These are phyloP conservation scores for Capsicum rhomboideum DNA, from an alignment of 257 asterid species.

Conservation along the genomic window DNA sequence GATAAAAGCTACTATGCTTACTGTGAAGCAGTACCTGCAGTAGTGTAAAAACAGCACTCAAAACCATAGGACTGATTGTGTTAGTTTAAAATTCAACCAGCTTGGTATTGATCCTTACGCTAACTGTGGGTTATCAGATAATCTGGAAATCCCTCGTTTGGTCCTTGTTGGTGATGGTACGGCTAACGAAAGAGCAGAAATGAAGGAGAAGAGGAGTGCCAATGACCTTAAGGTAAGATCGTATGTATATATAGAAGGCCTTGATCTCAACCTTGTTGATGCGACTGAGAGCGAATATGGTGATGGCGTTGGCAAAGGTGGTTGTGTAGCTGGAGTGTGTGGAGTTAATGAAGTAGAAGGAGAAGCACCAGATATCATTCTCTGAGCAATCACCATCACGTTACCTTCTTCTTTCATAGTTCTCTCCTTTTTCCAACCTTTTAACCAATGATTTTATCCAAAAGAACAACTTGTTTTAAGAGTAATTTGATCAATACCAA, in stretches of 20 bases:
- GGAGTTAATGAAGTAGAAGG: slow-evolving; percentile 23
- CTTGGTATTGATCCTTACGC: slow-evolving; percentile 22
- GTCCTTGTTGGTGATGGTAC: slow-evolving; percentile 18
- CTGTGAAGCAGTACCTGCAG: slow-evolving; percentile 39
- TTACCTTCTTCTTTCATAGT: slow-evolving; percentile 10
- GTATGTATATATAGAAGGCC: slow-evolving; percentile 22
- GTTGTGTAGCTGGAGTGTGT: slow-evolving; percentile 19
- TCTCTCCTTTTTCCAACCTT: not conserved
- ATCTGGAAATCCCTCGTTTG: slow-evolving; percentile 6
- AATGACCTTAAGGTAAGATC: slow-evolving; percentile 33
- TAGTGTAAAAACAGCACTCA: slow-evolving; percentile 1
- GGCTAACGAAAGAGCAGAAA: slow-evolving; percentile 36
- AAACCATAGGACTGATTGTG: not conserved
- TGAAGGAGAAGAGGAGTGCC: slow-evolving; percentile 27
- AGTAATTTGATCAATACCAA: not conserved
- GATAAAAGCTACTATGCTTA: slow-evolving; percentile 20
- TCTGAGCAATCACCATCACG: not conserved
- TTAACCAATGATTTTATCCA: not conserved
- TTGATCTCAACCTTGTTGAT: slow-evolving; percentile 35
- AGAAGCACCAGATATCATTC: slow-evolving; percentile 21
- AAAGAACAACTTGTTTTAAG: not conserved
- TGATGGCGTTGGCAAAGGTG: slow-evolving; percentile 41
- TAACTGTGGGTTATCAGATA: slow-evolving; percentile 22
- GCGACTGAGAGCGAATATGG: slow-evolving; percentile 41
- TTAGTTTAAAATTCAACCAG: not conserved